These are phyloP conservation scores for Nicotiana knightiana DNA, from an alignment of 257 asterid genomes.

Conservation along the genomic window DNA sequence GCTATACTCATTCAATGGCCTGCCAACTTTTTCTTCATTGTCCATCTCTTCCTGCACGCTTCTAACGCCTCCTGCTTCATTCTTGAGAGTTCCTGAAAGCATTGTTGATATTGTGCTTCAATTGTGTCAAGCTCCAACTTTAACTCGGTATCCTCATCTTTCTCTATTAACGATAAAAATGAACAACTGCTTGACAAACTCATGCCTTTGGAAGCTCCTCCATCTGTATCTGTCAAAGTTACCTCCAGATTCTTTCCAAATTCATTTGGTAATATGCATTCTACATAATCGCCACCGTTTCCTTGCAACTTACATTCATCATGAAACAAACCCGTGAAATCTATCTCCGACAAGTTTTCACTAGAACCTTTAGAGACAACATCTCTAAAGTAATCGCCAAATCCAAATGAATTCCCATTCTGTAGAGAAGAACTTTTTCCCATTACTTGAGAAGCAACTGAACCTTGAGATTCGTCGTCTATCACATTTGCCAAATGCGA, in stretches of 20 bases:
- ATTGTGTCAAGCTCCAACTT: slow-evolving; percentile 30
- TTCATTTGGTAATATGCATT: slow-evolving; percentile 22
- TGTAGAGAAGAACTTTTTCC: slow-evolving; percentile 26
- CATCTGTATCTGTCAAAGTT: slow-evolving; percentile 10
- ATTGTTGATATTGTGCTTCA: slow-evolving; percentile 26
- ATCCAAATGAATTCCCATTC: slow-evolving; percentile 16
- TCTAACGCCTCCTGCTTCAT: slow-evolving; percentile 37
- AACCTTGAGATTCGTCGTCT: slow-evolving; percentile 35
- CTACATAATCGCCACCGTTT: slow-evolving; percentile 16
- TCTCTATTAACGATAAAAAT: slow-evolving; percentile 23
- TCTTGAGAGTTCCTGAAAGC: slow-evolving; percentile 25
- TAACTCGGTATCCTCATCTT: slow-evolving; percentile 17
- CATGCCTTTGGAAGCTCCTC: slow-evolving; percentile 17
- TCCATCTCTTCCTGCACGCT: slow-evolving; percentile 43
- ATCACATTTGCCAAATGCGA: slow-evolving; percentile 14
- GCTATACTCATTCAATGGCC: slow-evolving; percentile 12
- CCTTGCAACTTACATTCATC: slow-evolving; percentile 31
- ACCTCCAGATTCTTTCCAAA: slow-evolving; percentile 18
- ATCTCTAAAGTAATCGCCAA: slow-evolving; percentile 10
- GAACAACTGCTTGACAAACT: slow-evolving; percentile 28
- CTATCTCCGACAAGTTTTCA: slow-evolving; percentile 32
- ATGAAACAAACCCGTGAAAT: slow-evolving; percentile 23
- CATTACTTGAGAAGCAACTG: slow-evolving; percentile 29
- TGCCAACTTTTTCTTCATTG: slow-evolving; percentile 24
- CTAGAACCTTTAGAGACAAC: slow-evolving; percentile 21